Evolutionary conservation across 805 yeast genomes (phyloP), one percentile per base, ranked within the genome.

Genomic region (Saccharomycopsis sp.): DNA sequence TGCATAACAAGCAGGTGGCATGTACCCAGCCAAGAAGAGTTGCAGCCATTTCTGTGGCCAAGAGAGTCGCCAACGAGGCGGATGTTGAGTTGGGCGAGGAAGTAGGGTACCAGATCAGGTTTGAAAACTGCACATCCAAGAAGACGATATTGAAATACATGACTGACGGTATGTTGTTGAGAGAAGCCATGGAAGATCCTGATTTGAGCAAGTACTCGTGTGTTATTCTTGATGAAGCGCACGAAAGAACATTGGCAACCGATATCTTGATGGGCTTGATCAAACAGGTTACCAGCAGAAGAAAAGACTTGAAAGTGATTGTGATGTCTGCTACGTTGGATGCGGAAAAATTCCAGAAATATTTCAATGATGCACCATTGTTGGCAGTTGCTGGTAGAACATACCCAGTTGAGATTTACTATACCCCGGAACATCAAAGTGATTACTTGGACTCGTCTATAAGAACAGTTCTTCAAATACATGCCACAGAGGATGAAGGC

Each of bases 311-410:
- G 55, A 92, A 92, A 59, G 73, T 89, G 52, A 87, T 89, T 49
- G 78, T 89, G 58, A 89, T 89, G 97, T 87, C 96, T 52, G 98
- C 97, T 48, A 92, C 98, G 2, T 70, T 89, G 58, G 97, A 89
- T 64, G 96, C 97, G 3, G 92, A 87, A 60, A 92, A 89, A 67
- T 89, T 88, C 62, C 97, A 89, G 64, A 63, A 60, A 13, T 89
- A 92, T 60, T 89, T 92, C 66, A 74, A 79, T 57, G 77, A 80
- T 55, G 96, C 97, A 4, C 98, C 98, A 30, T 65, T 92, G 50
- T 71, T 89, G 48, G 95, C 96, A 0, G 97, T 89, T 35, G 96
- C 97, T 2, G 98, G 98, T 55, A 77, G 98, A 71, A 92, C 98
- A 2, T 92, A 77, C 57, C 97, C 97, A 0, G 98, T 89, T 35